Conservation (phyloP, 345 rosid species). For the Eutrema yunnanense region DNA sequence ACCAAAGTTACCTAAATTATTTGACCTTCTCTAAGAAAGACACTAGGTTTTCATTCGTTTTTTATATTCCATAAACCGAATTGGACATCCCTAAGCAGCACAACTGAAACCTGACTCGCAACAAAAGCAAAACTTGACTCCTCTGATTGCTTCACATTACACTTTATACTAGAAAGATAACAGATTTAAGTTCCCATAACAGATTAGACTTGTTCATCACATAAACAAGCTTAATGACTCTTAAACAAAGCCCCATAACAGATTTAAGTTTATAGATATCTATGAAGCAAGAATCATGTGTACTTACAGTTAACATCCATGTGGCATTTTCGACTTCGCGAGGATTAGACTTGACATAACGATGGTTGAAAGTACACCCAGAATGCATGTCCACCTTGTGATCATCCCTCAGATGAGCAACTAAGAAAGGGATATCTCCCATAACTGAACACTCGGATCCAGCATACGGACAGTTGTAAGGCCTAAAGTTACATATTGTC, state of each 20-base stretch:
- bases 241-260: too few relatives aligned
- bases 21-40: neutral
- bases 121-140: neutral
- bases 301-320: constrained; percentile 94
- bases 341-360: constrained; percentile 95
- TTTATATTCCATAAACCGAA: neutral
- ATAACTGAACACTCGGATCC: constrained; percentile 82
- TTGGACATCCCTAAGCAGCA: neutral
- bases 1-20: neutral
- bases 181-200: too few relatives aligned
- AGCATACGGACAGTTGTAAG: constrained; percentile 87
- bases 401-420: constrained; percentile 85
- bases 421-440: constrained; percentile 85
- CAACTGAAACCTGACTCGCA: neutral
- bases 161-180: neutral
- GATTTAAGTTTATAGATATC: neutral
- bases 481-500: constrained; percentile 80
- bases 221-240: too few relatives aligned
- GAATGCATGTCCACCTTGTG: constrained; percentile 99
- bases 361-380: constrained; percentile 95
- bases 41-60: neutral
- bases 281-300: neutral
- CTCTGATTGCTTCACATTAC: neutral
- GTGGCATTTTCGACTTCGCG: constrained; percentile 98
- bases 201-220: too few relatives aligned